Evolutionary conservation across 345 rosid genomes (phyloP).

Genomic region (Arabis hirsuta): DNA sequence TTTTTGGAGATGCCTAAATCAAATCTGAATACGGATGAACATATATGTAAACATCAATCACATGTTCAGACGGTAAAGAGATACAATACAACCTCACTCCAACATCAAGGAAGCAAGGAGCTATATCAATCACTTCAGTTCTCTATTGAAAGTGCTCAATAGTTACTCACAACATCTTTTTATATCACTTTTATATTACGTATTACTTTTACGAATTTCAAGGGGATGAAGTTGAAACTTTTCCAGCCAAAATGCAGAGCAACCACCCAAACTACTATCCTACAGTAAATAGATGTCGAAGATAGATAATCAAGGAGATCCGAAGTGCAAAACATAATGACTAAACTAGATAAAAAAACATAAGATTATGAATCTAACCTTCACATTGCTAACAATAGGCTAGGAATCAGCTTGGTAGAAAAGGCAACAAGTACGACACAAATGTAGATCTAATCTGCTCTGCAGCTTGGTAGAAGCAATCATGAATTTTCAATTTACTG

Average conservation of each 20-base stretch:
- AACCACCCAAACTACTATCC: constrained; percentile 32
- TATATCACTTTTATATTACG: constrained; percentile 18
- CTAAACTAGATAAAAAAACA: constrained; percentile 6
- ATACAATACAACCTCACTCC: constrained; percentile 17
- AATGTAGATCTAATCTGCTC: constrained; percentile 91
- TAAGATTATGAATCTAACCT: constrained; percentile 55
- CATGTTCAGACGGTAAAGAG: constrained; percentile 4
- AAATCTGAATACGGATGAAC: constrained; percentile 58
- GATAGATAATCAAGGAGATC: constrained; percentile 29
- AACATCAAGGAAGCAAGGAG: constrained; percentile 20
- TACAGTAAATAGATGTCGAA: constrained; percentile 4
- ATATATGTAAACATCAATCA: constrained; percentile 38
- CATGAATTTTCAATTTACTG: constrained; percentile 14
- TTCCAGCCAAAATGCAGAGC: constrained; percentile 24
- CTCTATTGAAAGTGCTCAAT: constrained; percentile 9
- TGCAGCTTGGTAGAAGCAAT: constrained; percentile 68
- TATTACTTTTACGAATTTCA: constrained; percentile 27
- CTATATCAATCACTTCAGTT: constrained; percentile 30
- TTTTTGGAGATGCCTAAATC: constrained; percentile 89
- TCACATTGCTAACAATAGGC: constrained; percentile 91
- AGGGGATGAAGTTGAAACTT: constrained; percentile 21
- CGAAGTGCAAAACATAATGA: constrained; percentile 16
- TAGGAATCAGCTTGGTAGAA: constrained; percentile 68
- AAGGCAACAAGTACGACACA: constrained; percentile 87
- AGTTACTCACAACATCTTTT: constrained; percentile 19